Evolutionary conservation across 1,284 basidiomycete species (phyloP), one percentile per base, ranked within the genome.

Genomic region (Malassezia furfur): DNA sequence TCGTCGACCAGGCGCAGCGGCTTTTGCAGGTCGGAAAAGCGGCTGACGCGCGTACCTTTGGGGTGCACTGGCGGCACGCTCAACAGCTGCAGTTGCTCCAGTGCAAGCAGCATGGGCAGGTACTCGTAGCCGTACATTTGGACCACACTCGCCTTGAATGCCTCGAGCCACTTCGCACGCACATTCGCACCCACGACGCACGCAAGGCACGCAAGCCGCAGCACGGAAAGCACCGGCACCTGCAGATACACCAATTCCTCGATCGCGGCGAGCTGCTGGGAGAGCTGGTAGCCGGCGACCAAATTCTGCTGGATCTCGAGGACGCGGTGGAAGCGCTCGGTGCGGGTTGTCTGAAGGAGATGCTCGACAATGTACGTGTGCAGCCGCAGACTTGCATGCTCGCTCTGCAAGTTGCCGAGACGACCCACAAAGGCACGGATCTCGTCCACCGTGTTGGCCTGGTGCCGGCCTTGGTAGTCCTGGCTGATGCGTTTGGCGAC

Each of bases 251-350:
- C 52, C 39, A 72, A 63, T n/a, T 67, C 66, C 32, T 71, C 70
- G 31, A 72, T 66, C 15, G 61, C 65, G 25, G 44, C 32, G 22
- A 69, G 62, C 46, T 71, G 70, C 39, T 54, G 60, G 6, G 52
- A 15, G 39, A 67, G 21, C 15, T 69, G 66, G 5, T 65, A 37
- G 0, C 68, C 68, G 0, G 91, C 88, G 14, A 98, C 82, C 28
- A 96, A 80, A 75, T 96, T 96, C 76, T 98, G 94, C 72, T 98
- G 93, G 17, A 94, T 87, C 78, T 98, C 93, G 10, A 99, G 79
- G 19, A 85, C 85, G 69, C 84, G 86, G 76, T 90, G 90, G 78
- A 98, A 98, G 50, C 85, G 79, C 37, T 93, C 87, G 21, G 61
- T 47, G 52, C 83, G 81, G 1, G 91, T 96, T 62, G 85, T 79